Evolutionary conservation across 2,329 filamentous ascomycete species (phyloP), one percentile per base, ranked within the genome.

Genomic region (Tolypocladium ovalisporum): DNA sequence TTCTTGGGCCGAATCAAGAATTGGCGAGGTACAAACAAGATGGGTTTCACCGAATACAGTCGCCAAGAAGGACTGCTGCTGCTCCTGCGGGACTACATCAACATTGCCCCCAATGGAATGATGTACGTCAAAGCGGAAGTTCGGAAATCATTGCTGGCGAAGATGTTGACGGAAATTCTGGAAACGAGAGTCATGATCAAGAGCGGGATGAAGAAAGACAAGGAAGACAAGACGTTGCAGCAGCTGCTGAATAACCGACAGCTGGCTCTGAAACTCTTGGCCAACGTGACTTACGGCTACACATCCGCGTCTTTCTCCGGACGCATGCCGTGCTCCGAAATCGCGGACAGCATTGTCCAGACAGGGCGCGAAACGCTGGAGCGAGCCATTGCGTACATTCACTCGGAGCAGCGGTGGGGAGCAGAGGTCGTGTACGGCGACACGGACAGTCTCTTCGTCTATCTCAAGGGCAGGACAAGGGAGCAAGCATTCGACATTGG

Each of bases 251-350:
- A 99, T 74, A 96, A 97, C 70, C 81, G 94, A 66, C 94, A 99
- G 65, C 78, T 99, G 4, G 94, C 94, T 0, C 80, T 99, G 32
- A 99, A 99, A 69, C 79, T 99, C 8, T 89, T 99, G 42, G 94
- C 94, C n/a, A 99, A 99, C 65, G 94, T 99, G 63, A 99, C 94
- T 0, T 99, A 99, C 67, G 94, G 94, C 13, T 99, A 99, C 72
- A 94, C 94, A 0, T 97, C 94, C 3, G 94, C 94, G 0, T 95
- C 90, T 0, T 99, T 97, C 71, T 97, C 93, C 0, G 94, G 94
- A 0, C 85, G 94, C 29, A 97, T 99, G 94, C 94, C 94, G 0
- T 99, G 94, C 70, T 90, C 91, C 1, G 94, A 99, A 71, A 96
- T 99, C 62, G 94, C 94, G 9, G 94, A 99, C 74, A 96, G 90